These are phyloP conservation scores for Claviceps maximensis DNA, from an alignment of 2,329 filamentous ascomycete species.

Conservation along the genomic window DNA sequence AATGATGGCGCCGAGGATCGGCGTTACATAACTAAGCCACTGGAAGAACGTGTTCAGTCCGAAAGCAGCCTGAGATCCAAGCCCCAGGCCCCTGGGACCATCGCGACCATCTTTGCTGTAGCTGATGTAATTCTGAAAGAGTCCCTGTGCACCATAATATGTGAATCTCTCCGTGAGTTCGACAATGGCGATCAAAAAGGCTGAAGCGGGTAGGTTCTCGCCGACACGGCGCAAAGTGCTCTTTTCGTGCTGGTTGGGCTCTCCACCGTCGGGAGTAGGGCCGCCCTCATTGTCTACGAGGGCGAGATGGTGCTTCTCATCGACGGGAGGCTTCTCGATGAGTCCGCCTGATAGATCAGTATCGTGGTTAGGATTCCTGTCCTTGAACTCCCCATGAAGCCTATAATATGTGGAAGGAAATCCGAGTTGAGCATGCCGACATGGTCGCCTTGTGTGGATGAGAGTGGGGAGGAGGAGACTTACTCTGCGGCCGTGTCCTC, in stretches of 20 bases:
- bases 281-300: constrained; percentile 14
- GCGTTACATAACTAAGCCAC: constrained; percentile 33
- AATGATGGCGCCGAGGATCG: constrained; percentile 39
- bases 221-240: constrained; percentile 36
- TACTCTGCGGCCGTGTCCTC: constrained; percentile 22
- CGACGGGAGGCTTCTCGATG: constrained; percentile 10
- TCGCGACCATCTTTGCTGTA: constrained; percentile 20
- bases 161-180: constrained; percentile 45
- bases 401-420: constrained; percentile 7
- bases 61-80: constrained; percentile 41
- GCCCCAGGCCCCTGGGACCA: constrained; percentile 36
- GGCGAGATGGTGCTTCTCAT: constrained; percentile 13
- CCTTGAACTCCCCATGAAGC: constrained; percentile 16
- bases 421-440: neutral
- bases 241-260: constrained; percentile 40
- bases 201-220: constrained; percentile 40
- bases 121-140: constrained; percentile 43
- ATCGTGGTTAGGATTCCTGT: constrained; percentile 12
- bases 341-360: constrained; percentile 15
- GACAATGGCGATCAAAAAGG: constrained; percentile 42
- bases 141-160: constrained; percentile 39
- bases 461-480: constrained; percentile 4
- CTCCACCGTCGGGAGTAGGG: constrained; percentile 30
- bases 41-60: constrained; percentile 43
- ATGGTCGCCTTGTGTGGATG: neutral